Evolutionary conservation across 768 basidiomycete genomes (phyloP).

Genomic region (Pisolithus microcarpus): DNA sequence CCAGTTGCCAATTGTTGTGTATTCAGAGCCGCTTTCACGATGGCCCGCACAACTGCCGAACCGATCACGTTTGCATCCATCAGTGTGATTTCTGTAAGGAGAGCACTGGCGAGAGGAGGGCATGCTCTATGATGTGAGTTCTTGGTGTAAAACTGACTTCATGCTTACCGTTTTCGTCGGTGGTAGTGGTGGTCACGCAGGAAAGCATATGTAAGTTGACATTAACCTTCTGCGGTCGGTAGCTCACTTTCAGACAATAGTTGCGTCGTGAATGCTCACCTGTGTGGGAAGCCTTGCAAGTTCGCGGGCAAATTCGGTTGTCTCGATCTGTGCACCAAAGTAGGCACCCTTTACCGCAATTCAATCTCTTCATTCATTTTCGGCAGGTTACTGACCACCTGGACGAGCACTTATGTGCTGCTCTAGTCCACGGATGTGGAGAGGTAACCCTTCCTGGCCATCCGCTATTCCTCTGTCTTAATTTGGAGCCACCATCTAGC

Average conservation of each 20-base stretch:
- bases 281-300: constrained; percentile 48
- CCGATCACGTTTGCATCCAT: constrained; percentile 40
- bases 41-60: constrained; percentile 41
- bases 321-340: constrained; percentile 45
- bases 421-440: constrained; percentile 48
- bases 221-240: constrained; percentile 20
- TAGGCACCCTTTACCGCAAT: constrained; percentile 11
- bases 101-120: constrained; percentile 21
- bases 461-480: background rate
- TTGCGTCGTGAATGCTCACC: constrained; percentile 44
- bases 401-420: constrained; percentile 49
- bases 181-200: constrained; percentile 50
- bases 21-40: constrained; percentile 40
- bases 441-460: constrained; percentile 26
- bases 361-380: background rate
- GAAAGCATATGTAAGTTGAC: constrained; percentile 48
- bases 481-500: constrained; percentile 20
- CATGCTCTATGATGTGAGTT: constrained; percentile 44
- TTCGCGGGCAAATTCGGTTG: constrained; percentile 45
- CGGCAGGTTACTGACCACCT: constrained; percentile 40
- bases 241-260: constrained; percentile 36
- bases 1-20: constrained; percentile 43
- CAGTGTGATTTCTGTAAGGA: constrained; percentile 37
- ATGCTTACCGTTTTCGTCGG: background rate
- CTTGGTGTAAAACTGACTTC: background rate